Evolutionary conservation across 495 filamentous ascomycete species (phyloP).

Genomic region (Tuber brumale): DNA sequence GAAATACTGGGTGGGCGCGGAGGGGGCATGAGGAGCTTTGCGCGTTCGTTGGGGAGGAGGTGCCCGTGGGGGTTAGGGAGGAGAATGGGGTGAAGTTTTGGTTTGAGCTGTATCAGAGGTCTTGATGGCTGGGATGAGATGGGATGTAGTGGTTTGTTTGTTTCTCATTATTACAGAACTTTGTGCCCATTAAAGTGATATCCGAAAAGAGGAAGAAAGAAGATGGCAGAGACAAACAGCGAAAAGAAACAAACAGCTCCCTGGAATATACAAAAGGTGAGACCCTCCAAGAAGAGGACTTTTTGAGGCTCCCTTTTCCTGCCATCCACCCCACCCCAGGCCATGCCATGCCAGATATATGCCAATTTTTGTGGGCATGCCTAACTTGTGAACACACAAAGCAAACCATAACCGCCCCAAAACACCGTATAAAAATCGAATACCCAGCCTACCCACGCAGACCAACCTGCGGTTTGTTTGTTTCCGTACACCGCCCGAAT

Average conservation of each 20-base stretch:
- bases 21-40: constrained; percentile 49
- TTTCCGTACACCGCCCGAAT: not conserved
- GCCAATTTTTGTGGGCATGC: not conserved
- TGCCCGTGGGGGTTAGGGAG: constrained; percentile 48
- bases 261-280: not conserved
- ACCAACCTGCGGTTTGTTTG: not conserved
- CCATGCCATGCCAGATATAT: not conserved
- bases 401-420: not conserved
- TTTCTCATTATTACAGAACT: constrained; percentile 4
- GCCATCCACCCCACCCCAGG: not conserved
- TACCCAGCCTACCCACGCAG: not conserved
- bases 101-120: constrained; percentile 60
- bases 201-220: not conserved
- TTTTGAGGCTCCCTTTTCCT: not conserved
- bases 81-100: constrained; percentile 57
- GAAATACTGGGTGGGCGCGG: constrained; percentile 49
- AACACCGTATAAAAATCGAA: not conserved
- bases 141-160: not conserved
- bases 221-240: not conserved
- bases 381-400: not conserved
- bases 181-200: not conserved
- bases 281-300: not conserved
- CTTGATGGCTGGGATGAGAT: constrained; percentile 23
- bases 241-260: not conserved
- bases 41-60: constrained; percentile 55